A percentile compares a stretch with the other conserved stretches of the same genome.
Conservation (phyloP, 2,329 filamentous ascomycete species). For the Biscogniauxia mediterranea region DNA sequence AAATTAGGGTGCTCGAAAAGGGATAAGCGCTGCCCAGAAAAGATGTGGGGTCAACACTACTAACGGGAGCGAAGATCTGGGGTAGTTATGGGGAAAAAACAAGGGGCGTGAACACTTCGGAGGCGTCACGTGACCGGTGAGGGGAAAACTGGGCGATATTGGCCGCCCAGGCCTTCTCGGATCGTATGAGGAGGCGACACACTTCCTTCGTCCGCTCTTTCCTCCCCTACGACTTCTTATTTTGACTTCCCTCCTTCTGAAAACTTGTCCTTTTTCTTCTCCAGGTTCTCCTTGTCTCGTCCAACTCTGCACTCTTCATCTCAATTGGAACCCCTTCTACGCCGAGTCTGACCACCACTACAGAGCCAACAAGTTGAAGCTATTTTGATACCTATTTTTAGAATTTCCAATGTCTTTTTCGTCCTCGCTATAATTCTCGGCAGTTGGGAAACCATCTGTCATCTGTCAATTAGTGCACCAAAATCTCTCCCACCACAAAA, state of each 20-base stretch:
- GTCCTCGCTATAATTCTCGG: not conserved
- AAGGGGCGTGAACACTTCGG: constrained; percentile 18
- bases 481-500: not conserved
- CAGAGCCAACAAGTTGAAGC: not conserved
- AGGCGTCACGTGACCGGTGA: constrained; percentile 23
- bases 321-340: not conserved
- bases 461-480: not conserved
- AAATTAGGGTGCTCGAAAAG: not conserved
- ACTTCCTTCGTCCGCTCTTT: not conserved
- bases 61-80: constrained; percentile 3
- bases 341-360: not conserved
- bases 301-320: not conserved
- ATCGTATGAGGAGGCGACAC: constrained; percentile 1
- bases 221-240: constrained; percentile 15
- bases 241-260: constrained; percentile 12
- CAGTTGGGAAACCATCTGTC: not conserved
- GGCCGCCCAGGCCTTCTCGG: not conserved
- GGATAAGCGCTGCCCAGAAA: not conserved
- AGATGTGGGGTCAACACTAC: not conserved
- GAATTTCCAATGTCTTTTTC: no score
- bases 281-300: not conserved
- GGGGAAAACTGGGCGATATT: constrained; percentile 13
- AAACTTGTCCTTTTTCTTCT: constrained; percentile 2
- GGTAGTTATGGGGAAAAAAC: constrained; percentile 1
- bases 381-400: not conserved